Conservation (phyloP, 2,329 filamentous ascomycete genomes). For the Hymenoscyphus salicellus region DNA sequence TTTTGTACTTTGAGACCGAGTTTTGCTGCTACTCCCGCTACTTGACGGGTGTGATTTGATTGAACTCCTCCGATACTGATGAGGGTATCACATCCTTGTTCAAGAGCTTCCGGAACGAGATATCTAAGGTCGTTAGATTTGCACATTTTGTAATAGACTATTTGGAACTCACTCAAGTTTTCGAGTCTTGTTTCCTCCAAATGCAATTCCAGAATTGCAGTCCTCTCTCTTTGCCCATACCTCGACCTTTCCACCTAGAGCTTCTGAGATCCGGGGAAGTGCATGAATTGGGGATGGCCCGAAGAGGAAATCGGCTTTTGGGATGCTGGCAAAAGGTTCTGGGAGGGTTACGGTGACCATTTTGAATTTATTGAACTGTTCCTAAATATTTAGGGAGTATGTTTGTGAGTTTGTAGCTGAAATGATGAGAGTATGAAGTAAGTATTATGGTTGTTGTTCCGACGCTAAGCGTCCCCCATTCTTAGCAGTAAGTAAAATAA, state of each 20-base stretch:
- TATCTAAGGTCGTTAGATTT: constrained; percentile 45
- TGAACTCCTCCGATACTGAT: constrained; percentile 67
- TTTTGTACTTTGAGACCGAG: constrained; percentile 49
- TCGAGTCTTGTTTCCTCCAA: constrained; percentile 66
- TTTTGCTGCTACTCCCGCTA: constrained; percentile 59
- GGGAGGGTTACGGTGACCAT: constrained; percentile 48
- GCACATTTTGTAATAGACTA: background rate
- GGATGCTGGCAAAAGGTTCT: constrained; percentile 61
- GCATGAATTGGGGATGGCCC: constrained; percentile 66
- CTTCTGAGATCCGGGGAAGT: constrained; percentile 61
- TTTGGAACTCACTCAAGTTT: constrained; percentile 55
- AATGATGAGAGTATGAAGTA: background rate
- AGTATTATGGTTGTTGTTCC: background rate
- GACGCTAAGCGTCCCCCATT: background rate
- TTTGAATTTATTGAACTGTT: background rate
- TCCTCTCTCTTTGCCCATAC: constrained; percentile 73
- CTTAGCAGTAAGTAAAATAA: background rate
- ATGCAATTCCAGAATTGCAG: constrained; percentile 65
- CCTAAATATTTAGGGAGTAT: background rate
- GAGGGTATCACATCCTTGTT: constrained; percentile 57
- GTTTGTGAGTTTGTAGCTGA: background rate
- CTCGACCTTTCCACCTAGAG: constrained; percentile 56
- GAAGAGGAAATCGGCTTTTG: constrained; percentile 59
- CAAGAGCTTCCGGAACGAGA: constrained; percentile 60
- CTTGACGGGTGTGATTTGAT: constrained; percentile 67